Conservation (phyloP, 768 basidiomycete species). For the Tulasnella sp. region DNA sequence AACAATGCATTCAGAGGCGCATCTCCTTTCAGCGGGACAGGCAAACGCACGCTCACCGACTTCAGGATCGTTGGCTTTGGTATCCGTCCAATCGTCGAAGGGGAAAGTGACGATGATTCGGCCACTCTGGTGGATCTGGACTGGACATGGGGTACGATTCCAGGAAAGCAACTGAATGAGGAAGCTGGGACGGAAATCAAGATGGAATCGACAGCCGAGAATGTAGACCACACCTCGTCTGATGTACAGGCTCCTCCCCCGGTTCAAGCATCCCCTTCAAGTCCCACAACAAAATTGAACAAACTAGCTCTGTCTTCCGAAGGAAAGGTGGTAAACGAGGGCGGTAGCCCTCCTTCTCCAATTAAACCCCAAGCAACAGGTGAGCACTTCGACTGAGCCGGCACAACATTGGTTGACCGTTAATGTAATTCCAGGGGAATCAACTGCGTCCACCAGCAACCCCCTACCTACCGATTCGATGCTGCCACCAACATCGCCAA, state of each 20-base stretch:
- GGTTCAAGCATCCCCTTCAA: constrained; percentile 36
- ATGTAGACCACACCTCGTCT: constrained; percentile 37
- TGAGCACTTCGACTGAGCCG: not conserved
- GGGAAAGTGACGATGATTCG: constrained; percentile 46
- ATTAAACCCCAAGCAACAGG: not conserved
- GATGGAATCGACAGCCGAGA: constrained; percentile 8
- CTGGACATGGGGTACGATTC: constrained; percentile 78
- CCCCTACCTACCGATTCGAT: not conserved
- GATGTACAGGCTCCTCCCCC: constrained; percentile 42
- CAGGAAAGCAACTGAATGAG: constrained; percentile 35
- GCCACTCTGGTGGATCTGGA: constrained; percentile 59
- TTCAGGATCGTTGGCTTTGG: constrained; percentile 83
- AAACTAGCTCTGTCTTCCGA: not conserved
- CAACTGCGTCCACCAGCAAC: not conserved
- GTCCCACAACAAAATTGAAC: not conserved
- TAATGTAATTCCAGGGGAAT: not conserved
- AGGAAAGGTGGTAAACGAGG: not conserved
- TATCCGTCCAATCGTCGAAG: constrained; percentile 5
- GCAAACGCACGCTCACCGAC: constrained; percentile 89
- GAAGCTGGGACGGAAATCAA: constrained; percentile 38
- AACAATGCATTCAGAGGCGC: constrained; percentile 31
- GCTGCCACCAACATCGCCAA: constrained; percentile 25
- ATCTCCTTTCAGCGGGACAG: constrained; percentile 39
- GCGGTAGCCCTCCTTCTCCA: not conserved
- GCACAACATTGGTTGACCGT: not conserved